These are phyloP conservation scores for Paracoccidioides brasiliensis DNA, from an alignment of 2,329 filamentous ascomycete species.

Conservation along the genomic window DNA sequence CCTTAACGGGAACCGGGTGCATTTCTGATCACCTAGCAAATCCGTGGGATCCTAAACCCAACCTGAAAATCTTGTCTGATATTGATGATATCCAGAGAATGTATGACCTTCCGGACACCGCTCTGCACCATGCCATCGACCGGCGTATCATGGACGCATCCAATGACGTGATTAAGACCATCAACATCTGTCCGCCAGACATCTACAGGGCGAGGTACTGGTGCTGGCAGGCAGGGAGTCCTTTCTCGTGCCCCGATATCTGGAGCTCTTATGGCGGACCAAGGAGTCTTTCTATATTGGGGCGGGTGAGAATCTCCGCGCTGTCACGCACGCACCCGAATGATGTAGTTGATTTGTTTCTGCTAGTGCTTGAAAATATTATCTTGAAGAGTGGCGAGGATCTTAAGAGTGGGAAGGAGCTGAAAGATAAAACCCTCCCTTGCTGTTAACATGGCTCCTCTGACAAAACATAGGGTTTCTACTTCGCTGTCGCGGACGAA, in stretches of 20 bases:
- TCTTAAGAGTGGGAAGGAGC: conserved; percentile 4
- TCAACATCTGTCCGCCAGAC: conserved; percentile 4
- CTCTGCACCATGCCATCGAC: conserved; percentile 4
- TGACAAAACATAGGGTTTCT: conserved; percentile 4
- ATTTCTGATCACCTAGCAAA: conserved; percentile 1
- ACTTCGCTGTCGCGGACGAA: conserved; percentile 4
- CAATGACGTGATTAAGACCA: conserved; percentile 4
- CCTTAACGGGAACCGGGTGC: conserved; percentile 4
- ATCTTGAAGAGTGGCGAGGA: conserved; percentile 4
- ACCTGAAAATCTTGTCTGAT: conserved; percentile 6
- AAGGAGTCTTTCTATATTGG: conserved; percentile 7
- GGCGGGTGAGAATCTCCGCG: conserved; percentile 4
- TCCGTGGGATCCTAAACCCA: conserved; percentile 1
- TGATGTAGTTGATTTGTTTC: conserved; percentile 4
- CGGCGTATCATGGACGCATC: conserved; percentile 6
- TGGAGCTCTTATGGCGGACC: background rate
- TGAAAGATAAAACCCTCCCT: background rate
- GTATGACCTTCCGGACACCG: conserved; percentile 2
- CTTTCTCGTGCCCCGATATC: no score
- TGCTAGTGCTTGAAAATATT: conserved; percentile 4
- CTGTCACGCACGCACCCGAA: conserved; percentile 5
- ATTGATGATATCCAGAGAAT: conserved; percentile 3
- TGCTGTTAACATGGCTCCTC: background rate
- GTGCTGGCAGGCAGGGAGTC: background rate
- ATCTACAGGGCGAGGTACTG: conserved; percentile 5